Evolutionary conservation across 1,139 yeast species (phyloP).

Genomic region (Saccharomyces uvarum): DNA sequence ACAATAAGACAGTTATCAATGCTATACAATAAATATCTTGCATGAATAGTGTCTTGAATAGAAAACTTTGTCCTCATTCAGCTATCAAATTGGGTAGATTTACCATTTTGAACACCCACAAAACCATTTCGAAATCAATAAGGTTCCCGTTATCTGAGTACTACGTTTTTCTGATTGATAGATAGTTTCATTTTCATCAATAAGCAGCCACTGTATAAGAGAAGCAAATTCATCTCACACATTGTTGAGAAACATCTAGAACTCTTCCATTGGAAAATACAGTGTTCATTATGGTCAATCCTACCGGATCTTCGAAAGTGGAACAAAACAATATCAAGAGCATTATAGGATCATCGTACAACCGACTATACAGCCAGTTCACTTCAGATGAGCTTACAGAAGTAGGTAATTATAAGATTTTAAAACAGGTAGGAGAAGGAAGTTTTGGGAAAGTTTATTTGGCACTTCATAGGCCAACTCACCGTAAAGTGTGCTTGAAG

Average conservation of each 20-base stretch:
- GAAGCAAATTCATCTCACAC: neutral
- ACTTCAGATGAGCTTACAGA: constrained; percentile 46
- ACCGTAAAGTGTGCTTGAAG: constrained; percentile 73
- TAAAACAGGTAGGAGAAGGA: constrained; percentile 76
- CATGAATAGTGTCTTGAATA: neutral
- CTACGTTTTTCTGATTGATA: neutral
- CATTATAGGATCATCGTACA: constrained; percentile 52
- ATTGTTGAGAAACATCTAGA: neutral
- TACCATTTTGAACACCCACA: neutral
- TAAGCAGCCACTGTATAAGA: neutral
- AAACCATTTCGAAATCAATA: neutral
- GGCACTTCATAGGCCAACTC: constrained; percentile 68
- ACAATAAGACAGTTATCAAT: neutral
- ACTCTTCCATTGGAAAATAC: neutral
- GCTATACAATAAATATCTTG: neutral
- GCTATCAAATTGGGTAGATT: neutral
- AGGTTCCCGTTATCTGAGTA: neutral
- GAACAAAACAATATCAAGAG: constrained; percentile 30
- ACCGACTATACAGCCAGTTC: constrained; percentile 50
- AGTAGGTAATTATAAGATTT: constrained; percentile 70
- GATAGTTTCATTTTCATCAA: neutral
- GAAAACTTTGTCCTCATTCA: neutral
- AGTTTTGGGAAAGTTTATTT: constrained; percentile 87
- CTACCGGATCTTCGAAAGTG: constrained; percentile 12
- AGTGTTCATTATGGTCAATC: neutral